Conservation (phyloP, 768 basidiomycete species). For the Clitopilus passeckerianus region DNA sequence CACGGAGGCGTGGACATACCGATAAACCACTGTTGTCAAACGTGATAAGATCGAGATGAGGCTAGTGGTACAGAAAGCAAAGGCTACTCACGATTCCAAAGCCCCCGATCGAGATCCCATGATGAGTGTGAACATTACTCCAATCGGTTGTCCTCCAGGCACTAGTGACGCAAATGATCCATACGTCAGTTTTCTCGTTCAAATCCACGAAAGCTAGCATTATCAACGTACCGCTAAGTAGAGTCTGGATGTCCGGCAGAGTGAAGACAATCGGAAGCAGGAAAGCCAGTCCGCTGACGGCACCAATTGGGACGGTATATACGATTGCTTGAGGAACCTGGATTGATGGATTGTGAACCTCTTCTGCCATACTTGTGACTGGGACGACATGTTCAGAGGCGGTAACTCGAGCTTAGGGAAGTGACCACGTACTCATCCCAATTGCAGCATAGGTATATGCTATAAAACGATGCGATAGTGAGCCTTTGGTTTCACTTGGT, state of each 20-base stretch:
- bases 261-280: constrained; percentile 64
- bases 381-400: background rate
- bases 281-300: constrained; percentile 46
- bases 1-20: constrained; percentile 17
- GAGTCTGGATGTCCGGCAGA: constrained; percentile 47
- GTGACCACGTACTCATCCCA: constrained; percentile 49
- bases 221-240: constrained; percentile 43
- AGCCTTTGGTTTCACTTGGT: background rate
- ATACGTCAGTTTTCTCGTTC: background rate
- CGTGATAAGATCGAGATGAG: background rate
- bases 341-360: constrained; percentile 52
- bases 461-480: constrained; percentile 8
- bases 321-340: constrained; percentile 53
- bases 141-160: constrained; percentile 59
- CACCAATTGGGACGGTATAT: constrained; percentile 48
- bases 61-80: background rate
- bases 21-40: constrained; percentile 33
- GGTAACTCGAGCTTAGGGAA: background rate
- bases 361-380: constrained; percentile 67
- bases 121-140: constrained; percentile 54
- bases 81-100: constrained; percentile 47
- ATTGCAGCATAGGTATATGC: constrained; percentile 55
- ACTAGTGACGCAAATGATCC: constrained; percentile 25
- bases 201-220: background rate
- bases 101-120: constrained; percentile 61